Evolutionary conservation across 116 monocot genomes (phyloP).

Genomic region (Phalaenopsis hybrid): DNA sequence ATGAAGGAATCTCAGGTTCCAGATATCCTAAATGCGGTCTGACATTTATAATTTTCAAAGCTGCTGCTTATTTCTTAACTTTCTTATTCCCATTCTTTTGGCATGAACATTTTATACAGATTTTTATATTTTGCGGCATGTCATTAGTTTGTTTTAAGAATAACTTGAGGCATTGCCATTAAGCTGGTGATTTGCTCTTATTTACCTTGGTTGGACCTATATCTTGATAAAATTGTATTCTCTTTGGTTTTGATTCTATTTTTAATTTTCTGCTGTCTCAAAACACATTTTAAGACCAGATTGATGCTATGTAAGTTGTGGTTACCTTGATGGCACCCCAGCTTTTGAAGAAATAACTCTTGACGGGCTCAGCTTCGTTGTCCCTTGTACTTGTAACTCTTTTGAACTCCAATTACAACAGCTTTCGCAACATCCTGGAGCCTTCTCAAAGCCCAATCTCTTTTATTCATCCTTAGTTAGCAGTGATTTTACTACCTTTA

Average conservation of each 20-base stretch:
- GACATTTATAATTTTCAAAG: neutral
- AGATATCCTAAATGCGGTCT: conserved; percentile 72
- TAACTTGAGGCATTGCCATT: neutral
- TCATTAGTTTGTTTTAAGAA: neutral
- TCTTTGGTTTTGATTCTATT: neutral
- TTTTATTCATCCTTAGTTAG: neutral
- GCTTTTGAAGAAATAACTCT: neutral
- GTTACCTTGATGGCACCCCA: neutral
- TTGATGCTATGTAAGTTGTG: neutral
- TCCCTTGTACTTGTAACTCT: neutral
- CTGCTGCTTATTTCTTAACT: neutral
- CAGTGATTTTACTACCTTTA: neutral
- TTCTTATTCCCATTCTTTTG: neutral
- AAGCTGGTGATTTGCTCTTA: neutral
- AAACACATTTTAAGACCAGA: neutral
- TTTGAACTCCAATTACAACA: neutral
- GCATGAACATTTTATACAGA: neutral
- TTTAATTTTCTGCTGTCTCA: neutral
- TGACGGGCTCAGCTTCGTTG: neutral
- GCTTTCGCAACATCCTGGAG: neutral
- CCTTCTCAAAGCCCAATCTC: neutral
- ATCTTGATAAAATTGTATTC: neutral
- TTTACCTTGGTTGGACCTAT: neutral
- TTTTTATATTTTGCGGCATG: neutral
- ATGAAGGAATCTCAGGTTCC: conserved; percentile 81